phyloP scores from a whole-genome alignment of 306 rosid genomes.

The Medicago truncatula region DNA sequence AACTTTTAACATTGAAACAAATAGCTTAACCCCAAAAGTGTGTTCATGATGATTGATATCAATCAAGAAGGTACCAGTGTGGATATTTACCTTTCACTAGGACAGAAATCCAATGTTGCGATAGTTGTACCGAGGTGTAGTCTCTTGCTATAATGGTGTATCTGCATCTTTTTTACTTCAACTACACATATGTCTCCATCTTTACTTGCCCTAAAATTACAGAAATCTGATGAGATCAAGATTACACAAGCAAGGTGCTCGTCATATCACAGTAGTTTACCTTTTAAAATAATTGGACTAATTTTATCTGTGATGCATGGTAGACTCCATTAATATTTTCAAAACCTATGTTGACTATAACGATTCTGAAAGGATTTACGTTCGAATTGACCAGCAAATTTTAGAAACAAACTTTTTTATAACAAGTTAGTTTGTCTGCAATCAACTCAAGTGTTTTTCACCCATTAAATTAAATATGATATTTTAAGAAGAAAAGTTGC shows the following conservation, averaged over 20 bases:
- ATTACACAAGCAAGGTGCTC: slow-evolving; percentile 13
- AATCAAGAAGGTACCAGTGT: slow-evolving; percentile 2
- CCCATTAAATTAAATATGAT: neutral
- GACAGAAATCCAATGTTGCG: slow-evolving; percentile 79
- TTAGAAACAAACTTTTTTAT: neutral
- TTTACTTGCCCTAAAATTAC: slow-evolving; percentile 76
- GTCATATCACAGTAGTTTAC: slow-evolving; percentile 26
- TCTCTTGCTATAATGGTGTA: slow-evolving; percentile 84
- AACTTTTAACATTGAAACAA: no score
- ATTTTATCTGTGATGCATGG: neutral
- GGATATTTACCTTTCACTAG: slow-evolving; percentile 74
- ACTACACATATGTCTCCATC: slow-evolving; percentile 91
- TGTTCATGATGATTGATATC: neutral
- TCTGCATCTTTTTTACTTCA: slow-evolving; percentile 91
- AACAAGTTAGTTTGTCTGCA: neutral
- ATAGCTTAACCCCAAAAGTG: no score
- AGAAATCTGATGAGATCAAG: slow-evolving; percentile 30
- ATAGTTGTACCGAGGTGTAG: slow-evolving; percentile 86
- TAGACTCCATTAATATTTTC: no score
- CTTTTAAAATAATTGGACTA: slow-evolving; percentile 8
- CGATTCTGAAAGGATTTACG: neutral
- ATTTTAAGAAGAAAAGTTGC: neutral
- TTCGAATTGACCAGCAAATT: neutral
- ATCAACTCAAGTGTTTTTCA: neutral
- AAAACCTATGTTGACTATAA: no score